Conservation (phyloP, 331 rosid genomes). For the Acacia pycnantha region DNA sequence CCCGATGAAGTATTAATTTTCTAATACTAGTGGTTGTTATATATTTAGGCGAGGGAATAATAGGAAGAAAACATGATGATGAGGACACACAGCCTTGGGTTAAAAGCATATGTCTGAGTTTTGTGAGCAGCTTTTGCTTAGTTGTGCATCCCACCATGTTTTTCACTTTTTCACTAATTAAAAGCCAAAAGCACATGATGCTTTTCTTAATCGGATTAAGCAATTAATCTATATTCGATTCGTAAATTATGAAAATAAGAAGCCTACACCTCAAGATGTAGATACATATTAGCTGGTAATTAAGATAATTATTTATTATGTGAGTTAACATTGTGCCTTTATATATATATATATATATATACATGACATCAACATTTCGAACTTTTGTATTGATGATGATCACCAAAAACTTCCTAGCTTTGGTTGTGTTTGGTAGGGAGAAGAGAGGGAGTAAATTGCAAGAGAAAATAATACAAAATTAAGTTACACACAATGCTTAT, state of each 20-base stretch:
- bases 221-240: background rate
- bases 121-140: constrained; percentile 16
- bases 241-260: background rate
- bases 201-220: constrained; percentile 26
- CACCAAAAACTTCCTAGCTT: background rate
- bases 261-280: background rate
- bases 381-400: background rate
- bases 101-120: constrained; percentile 21
- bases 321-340: background rate
- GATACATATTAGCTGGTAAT: background rate
- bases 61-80: constrained; percentile 18
- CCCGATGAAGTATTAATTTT: background rate
- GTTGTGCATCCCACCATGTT: constrained; percentile 21
- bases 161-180: background rate
- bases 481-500: background rate
- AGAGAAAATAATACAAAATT: background rate
- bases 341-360: background rate
- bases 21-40: background rate
- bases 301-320: background rate
- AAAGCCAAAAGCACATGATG: constrained; percentile 28
- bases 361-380: background rate
- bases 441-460: background rate
- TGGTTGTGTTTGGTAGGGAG: background rate
- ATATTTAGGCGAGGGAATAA: constrained; percentile 4
- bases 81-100: constrained; percentile 24